phyloP scores from a whole-genome alignment of 2,329 filamentous ascomycete species.

The Neofusicoccum kwambonambiense region DNA sequence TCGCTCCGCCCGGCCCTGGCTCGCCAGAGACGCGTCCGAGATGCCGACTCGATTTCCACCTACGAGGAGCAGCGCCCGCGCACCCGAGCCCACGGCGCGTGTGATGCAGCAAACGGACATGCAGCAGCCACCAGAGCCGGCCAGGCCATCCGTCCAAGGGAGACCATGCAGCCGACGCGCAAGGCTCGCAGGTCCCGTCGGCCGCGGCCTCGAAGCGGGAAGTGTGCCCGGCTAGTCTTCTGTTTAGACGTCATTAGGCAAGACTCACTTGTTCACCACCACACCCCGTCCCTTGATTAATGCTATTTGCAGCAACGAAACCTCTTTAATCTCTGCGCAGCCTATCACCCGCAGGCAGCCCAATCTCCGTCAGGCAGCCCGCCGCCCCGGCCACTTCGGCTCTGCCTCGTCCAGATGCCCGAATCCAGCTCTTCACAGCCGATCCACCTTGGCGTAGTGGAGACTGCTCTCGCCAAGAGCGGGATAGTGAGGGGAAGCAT shows the following conservation, averaged over 20 bases:
- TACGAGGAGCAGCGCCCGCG: background rate
- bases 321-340: background rate
- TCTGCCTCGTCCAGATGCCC: background rate
- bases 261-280: background rate
- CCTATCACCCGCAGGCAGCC: background rate
- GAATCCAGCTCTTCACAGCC: background rate
- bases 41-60: background rate
- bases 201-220: background rate
- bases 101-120: background rate
- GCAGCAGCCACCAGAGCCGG: background rate
- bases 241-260: background rate
- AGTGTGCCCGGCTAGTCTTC: background rate
- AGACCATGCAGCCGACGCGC: background rate
- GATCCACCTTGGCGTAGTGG: conserved; percentile 11
- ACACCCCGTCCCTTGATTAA: background rate
- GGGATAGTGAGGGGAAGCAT: conserved; percentile 11
- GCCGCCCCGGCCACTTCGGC: background rate
- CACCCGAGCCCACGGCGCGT: background rate
- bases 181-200: background rate
- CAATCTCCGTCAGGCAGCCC: background rate
- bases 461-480: background rate
- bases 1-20: no score
- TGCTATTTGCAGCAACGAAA: conserved; percentile 5
- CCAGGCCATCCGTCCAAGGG: background rate
- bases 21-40: no score